A percentile compares a stretch with the other conserved stretches of the same genome.
phyloP scores from a whole-genome alignment of 1,139 yeast genomes.

The Candida neerlandica region DNA sequence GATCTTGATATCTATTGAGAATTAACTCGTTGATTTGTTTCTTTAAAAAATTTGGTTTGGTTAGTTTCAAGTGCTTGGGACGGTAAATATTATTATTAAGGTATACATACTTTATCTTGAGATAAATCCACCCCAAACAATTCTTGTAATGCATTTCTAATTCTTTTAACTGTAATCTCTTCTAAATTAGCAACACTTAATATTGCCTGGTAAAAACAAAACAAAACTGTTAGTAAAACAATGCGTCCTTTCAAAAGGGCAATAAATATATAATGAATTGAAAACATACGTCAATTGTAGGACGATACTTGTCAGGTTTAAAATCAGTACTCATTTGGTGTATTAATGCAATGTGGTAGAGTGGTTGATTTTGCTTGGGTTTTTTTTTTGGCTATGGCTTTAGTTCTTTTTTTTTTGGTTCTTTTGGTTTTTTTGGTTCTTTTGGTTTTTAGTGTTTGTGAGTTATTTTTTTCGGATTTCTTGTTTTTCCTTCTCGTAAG shows the following conservation, averaged over 20 bases:
- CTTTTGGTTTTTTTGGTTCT: no score
- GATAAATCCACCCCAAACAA: constrained; percentile 60
- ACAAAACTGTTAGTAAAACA: not conserved
- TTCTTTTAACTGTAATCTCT: constrained; percentile 69
- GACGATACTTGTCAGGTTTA: constrained; percentile 41
- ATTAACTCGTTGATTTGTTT: constrained; percentile 63
- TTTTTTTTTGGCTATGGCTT: no score
- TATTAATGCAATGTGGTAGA: not conserved
- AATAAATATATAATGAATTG: no score
- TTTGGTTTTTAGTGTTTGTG: no score
- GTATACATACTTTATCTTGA: constrained; percentile 45
- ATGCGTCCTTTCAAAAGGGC: no score
- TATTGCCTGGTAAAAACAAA: constrained; percentile 52
- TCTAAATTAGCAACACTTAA: constrained; percentile 74
- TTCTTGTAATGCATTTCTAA: constrained; percentile 70
- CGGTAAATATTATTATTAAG: not conserved
- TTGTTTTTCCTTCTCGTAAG: no score
- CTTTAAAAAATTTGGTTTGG: constrained; percentile 22
- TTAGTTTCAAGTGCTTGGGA: not conserved
- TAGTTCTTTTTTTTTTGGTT: no score
- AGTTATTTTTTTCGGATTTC: no score
- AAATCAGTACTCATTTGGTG: constrained; percentile 15
- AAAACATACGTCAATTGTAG: constrained; percentile 67
- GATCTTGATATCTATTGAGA: constrained; percentile 56
- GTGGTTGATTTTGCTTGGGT: no score